Evolutionary conservation across 768 basidiomycete species (phyloP).

Genomic region (Trametes coccinea): DNA sequence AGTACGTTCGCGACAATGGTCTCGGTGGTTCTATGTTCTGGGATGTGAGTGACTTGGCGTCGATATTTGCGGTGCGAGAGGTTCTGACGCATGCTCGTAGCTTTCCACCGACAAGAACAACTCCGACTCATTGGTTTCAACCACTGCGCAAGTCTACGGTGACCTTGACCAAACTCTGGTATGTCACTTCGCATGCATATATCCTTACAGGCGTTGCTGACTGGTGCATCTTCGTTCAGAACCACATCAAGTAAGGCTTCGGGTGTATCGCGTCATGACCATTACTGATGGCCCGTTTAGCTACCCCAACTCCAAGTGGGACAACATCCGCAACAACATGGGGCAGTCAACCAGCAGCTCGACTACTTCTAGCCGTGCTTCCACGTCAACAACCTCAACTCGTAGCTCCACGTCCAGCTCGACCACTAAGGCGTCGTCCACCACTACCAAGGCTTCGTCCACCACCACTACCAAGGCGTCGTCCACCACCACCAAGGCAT

Average conservation of each 20-base stretch:
- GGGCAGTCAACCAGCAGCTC: slow-evolving; percentile 29
- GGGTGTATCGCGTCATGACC: not conserved
- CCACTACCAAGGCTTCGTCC: slow-evolving; percentile 3
- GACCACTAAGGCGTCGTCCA: not conserved
- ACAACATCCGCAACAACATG: slow-evolving; percentile 70
- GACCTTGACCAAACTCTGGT: slow-evolving; percentile 55
- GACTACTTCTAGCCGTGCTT: slow-evolving; percentile 27
- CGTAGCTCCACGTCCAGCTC: not conserved
- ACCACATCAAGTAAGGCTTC: slow-evolving; percentile 54
- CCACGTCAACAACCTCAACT: slow-evolving; percentile 22
- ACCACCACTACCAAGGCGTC: not conserved
- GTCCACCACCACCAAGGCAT: slow-evolving; percentile 24
- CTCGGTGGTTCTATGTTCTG: slow-evolving; percentile 77
- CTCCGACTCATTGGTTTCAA: slow-evolving; percentile 56
- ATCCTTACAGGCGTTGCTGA: not conserved
- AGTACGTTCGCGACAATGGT: slow-evolving; percentile 60
- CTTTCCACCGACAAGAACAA: slow-evolving; percentile 64
- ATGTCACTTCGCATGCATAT: not conserved
- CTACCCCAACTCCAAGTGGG: slow-evolving; percentile 70
- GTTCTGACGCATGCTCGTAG: slow-evolving; percentile 19
- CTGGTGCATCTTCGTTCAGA: slow-evolving; percentile 32
- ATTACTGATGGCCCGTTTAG: slow-evolving; percentile 32
- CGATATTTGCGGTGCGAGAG: not conserved
- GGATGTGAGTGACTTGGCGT: slow-evolving; percentile 41
- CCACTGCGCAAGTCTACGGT: slow-evolving; percentile 48